These are phyloP conservation scores for Aspergillus coremiiformis DNA, from an alignment of 495 filamentous ascomycete genomes.

Conservation along the genomic window DNA sequence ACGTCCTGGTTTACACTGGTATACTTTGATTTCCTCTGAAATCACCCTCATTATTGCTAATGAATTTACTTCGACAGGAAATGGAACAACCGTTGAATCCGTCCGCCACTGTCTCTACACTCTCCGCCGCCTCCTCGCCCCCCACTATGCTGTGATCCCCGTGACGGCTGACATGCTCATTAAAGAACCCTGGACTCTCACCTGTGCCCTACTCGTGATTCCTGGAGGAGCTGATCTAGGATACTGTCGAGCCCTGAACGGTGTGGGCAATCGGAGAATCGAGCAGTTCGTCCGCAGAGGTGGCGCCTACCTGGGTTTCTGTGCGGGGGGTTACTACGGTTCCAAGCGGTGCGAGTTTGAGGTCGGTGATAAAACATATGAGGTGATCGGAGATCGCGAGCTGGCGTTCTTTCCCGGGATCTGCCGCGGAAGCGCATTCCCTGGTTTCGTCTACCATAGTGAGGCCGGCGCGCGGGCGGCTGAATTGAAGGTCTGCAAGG, in stretches of 20 bases:
- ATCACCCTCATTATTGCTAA: neutral
- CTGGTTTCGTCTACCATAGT: slow-evolving; percentile 85
- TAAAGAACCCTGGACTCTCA: slow-evolving; percentile 84
- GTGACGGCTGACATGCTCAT: slow-evolving; percentile 70
- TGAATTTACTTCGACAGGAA: slow-evolving; percentile 44
- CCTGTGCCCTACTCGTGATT: slow-evolving; percentile 84
- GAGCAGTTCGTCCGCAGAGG: slow-evolving; percentile 77
- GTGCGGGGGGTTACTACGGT: slow-evolving; percentile 93
- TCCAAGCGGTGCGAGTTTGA: slow-evolving; percentile 79
- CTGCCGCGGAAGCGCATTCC: slow-evolving; percentile 81
- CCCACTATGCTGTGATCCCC: slow-evolving; percentile 86
- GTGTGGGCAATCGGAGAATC: slow-evolving; percentile 77
- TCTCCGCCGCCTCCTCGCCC: slow-evolving; percentile 80
- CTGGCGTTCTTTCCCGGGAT: slow-evolving; percentile 80
- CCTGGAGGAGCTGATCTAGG: slow-evolving; percentile 93
- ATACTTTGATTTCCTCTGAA: slow-evolving; percentile 11
- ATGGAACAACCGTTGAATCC: slow-evolving; percentile 78
- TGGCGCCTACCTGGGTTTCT: slow-evolving; percentile 82
- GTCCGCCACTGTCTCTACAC: slow-evolving; percentile 85
- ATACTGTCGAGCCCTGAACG: slow-evolving; percentile 84
- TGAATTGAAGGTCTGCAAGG: slow-evolving; percentile 57
- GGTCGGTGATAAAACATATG: slow-evolving; percentile 69
- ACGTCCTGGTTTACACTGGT: slow-evolving; percentile 86
- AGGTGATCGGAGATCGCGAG: slow-evolving; percentile 82
- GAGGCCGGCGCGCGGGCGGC: slow-evolving; percentile 77